Conservation (phyloP, 2,329 filamentous ascomycete species). For the Calonectria naviculata region DNA sequence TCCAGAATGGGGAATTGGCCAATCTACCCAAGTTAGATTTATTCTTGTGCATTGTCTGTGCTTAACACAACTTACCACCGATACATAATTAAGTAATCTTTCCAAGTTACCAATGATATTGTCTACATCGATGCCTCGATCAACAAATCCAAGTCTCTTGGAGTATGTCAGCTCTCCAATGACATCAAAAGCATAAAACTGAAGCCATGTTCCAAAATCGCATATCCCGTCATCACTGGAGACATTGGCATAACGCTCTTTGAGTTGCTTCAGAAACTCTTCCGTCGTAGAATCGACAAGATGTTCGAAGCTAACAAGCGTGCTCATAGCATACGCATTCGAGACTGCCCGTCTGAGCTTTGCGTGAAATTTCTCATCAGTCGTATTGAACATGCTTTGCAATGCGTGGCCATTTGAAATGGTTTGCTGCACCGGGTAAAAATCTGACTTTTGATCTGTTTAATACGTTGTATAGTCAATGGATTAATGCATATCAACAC, state of each 20-base stretch:
- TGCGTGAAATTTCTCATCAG: slow-evolving; percentile 16
- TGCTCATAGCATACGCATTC: slow-evolving; percentile 23
- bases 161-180: slow-evolving; percentile 27
- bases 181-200: slow-evolving; percentile 35
- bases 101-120: slow-evolving; percentile 28
- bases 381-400: slow-evolving; percentile 20
- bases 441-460: neutral
- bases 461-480: too few species aligned
- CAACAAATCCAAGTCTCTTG: slow-evolving; percentile 28
- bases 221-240: neutral
- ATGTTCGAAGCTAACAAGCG: slow-evolving; percentile 18
- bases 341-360: slow-evolving; percentile 19
- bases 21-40: neutral
- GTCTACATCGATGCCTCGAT: slow-evolving; percentile 26
- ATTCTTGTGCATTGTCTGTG: neutral
- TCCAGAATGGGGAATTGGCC: slow-evolving; percentile 17
- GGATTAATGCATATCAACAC: neutral
- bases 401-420: slow-evolving; percentile 10
- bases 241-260: neutral
- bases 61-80: slow-evolving; percentile 12
- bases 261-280: slow-evolving; percentile 19
- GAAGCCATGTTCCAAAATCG: slow-evolving; percentile 28
- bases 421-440: slow-evolving; percentile 21
- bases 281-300: slow-evolving; percentile 15
- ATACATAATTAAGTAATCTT: slow-evolving; percentile 29